A percentile compares a stretch with the other conserved stretches of the same genome.
phyloP scores from a whole-genome alignment of 352 stramenopile species.

The Pilasporangium apinafurcum region DNA sequence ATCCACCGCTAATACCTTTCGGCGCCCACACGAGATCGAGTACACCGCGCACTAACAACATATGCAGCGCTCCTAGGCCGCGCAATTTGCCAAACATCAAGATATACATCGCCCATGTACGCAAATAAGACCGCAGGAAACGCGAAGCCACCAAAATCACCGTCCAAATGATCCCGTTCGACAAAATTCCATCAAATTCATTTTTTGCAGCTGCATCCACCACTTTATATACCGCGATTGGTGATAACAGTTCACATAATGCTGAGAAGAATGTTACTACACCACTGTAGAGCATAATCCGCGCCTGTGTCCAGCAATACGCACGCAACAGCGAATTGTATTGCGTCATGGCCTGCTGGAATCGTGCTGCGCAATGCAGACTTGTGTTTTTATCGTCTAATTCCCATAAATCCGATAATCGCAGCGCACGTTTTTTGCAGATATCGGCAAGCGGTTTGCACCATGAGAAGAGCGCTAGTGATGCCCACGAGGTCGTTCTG shows the following conservation, averaged over 20 bases:
- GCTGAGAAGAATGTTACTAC: slow-evolving; percentile 18
- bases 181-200: slow-evolving; percentile 13
- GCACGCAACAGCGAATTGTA: slow-evolving; percentile 14
- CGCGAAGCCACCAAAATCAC: slow-evolving; percentile 16
- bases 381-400: slow-evolving; percentile 18
- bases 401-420: slow-evolving; percentile 23
- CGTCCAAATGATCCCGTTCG: slow-evolving; percentile 22
- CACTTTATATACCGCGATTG: slow-evolving; percentile 22
- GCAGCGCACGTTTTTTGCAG: slow-evolving; percentile 15
- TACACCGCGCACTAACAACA: slow-evolving; percentile 24
- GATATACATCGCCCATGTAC: slow-evolving; percentile 20
- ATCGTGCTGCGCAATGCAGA: slow-evolving; percentile 5
- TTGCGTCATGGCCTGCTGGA: slow-evolving; percentile 11
- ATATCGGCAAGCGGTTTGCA: slow-evolving; percentile 17
- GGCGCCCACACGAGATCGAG: slow-evolving; percentile 3
- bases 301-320: slow-evolving; percentile 11
- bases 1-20: no score
- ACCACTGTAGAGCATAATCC: slow-evolving; percentile 17
- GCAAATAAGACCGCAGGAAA: slow-evolving; percentile 23
- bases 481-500: slow-evolving; percentile 16
- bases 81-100: slow-evolving; percentile 19
- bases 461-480: slow-evolving; percentile 22
- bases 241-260: slow-evolving; percentile 18
- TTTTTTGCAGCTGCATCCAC: slow-evolving; percentile 11
- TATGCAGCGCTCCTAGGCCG: slow-evolving; percentile 10